Conservation (phyloP, 805 yeast genomes). For the Barnettozyma pratensis region DNA sequence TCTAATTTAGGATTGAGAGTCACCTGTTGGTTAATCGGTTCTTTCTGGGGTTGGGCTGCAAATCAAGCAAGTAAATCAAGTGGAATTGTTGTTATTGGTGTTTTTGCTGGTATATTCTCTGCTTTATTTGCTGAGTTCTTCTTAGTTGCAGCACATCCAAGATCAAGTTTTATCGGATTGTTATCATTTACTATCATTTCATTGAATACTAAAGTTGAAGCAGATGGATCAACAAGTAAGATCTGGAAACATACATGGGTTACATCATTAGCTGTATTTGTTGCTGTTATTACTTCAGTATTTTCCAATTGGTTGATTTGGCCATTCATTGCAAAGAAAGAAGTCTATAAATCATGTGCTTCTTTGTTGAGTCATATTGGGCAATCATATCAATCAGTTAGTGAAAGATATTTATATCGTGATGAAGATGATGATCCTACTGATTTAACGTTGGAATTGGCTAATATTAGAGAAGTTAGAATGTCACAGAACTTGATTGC, state of each 20-base stretch:
- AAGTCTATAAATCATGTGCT: conserved; percentile 34
- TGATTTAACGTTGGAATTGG: conserved; percentile 35
- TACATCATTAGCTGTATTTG: conserved; percentile 32
- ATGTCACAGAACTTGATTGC: conserved; percentile 40
- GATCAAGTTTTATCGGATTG: conserved; percentile 38
- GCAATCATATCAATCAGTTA: conserved; percentile 41
- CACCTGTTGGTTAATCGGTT: conserved; percentile 33
- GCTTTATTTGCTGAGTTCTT: conserved; percentile 30
- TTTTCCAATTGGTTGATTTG: conserved; percentile 41
- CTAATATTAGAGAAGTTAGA: conserved; percentile 44
- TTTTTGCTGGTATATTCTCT: conserved; percentile 34
- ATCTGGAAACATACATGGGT: conserved; percentile 38
- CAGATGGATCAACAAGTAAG: conserved; percentile 15
- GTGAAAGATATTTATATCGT: conserved; percentile 44
- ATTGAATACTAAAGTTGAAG: conserved; percentile 22
- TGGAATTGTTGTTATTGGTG: conserved; percentile 34
- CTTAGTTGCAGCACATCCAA: conserved; percentile 34
- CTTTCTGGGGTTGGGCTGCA: conserved; percentile 45
- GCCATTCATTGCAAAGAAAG: conserved; percentile 42
- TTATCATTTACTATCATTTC: conserved; percentile 37
- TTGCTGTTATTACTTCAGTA: conserved; percentile 34
- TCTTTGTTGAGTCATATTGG: conserved; percentile 37
- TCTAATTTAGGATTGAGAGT: conserved; percentile 28
- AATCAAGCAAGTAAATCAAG: conserved; percentile 33
- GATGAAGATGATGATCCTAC: conserved; percentile 44